Base-by-base conservation (phyloP, 148 eudicot species). In the Cornus controversa region DNA sequence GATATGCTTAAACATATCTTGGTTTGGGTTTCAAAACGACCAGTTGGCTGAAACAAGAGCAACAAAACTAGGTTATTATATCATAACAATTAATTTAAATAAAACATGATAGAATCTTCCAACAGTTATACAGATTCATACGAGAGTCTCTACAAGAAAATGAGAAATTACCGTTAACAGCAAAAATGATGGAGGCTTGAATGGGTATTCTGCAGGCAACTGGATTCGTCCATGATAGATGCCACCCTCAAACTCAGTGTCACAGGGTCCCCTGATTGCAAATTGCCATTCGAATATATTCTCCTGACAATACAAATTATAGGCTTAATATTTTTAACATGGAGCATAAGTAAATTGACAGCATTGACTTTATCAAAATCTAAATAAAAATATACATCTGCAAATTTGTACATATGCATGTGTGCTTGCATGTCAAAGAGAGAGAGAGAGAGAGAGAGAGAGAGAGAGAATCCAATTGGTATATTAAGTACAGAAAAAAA, bases 241-340 rank as follows among this genome's bases (percentile, higher is more conserved):
- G 25, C 99, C 99, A 73, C 99, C 99, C 78, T 96, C 99, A 76
- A 96, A 96, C 73, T 96, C 99, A 10, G 97, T 77, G 22, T 96
- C 99, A 36, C 87, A 2, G 10, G 99, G 98, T 45, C 99, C 99
- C 83, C 94, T 89, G 65, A 96, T 90, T 53, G 97, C 99, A 83
- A 96, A 96, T 79, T 96, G 99, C 99, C 98, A 96, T 75, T 96
- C 99, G 83, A 96, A 96, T 77, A 96, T 90, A 62, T 96, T 96
- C 79, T 93, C 99, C 99, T 95, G 84, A 13, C 66, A 81, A 70
- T 20, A 65, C 34, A 31, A 66, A 14, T 10, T 26, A 77, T 11
- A 36, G 37, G 29, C 13, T 70, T 10, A 45, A 75, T 22, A 65
- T 8, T 4, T 40, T 0, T 20, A 20, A 25, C 36, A 71, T 23